A percentile compares a stretch with the other conserved stretches of the same genome.
phyloP scores from a whole-genome alignment of 192 early-diverging fungal species.

The Podochytrium sp. region DNA sequence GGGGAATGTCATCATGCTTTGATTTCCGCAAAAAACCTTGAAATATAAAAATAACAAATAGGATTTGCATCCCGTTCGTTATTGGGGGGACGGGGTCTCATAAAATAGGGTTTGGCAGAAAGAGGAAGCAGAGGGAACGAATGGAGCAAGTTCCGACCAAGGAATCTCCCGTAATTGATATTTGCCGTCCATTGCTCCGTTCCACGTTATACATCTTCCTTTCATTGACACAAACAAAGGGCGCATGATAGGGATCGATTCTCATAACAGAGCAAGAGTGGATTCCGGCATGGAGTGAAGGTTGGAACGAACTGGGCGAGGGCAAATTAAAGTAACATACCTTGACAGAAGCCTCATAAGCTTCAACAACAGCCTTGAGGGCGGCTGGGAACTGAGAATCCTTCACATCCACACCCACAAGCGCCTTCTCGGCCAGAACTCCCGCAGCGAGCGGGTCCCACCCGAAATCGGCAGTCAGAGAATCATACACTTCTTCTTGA shows the following conservation, averaged over 20 bases:
- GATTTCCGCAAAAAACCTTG: conserved; percentile 3
- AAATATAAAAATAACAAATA: not conserved
- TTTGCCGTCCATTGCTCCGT: not conserved
- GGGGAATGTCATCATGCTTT: conserved; percentile 15
- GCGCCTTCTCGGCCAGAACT: conserved; percentile 58
- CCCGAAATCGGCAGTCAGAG: conserved; percentile 60
- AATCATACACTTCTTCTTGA: conserved; percentile 48
- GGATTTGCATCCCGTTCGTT: not conserved
- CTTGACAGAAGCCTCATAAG: conserved; percentile 53
- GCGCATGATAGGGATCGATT: too few species aligned
- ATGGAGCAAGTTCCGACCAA: not conserved
- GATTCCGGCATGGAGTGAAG: too few species aligned
- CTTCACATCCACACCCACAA: conserved; percentile 42
- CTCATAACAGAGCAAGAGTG: too few species aligned
- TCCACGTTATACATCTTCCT: too few species aligned
- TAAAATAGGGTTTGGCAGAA: not conserved
- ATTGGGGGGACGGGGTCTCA: too few species aligned
- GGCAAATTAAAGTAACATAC: conserved; percentile 4
- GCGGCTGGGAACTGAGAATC: conserved; percentile 54
- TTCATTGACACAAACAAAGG: too few species aligned
- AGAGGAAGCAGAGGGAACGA: not conserved
- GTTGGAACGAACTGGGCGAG: too few species aligned
- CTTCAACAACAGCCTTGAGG: conserved; percentile 48
- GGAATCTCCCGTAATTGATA: not conserved
- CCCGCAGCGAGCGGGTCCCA: conserved; percentile 57